Base-by-base conservation (phyloP, 2,329 filamentous ascomycete species). In the Tympanopsis confertula region DNA sequence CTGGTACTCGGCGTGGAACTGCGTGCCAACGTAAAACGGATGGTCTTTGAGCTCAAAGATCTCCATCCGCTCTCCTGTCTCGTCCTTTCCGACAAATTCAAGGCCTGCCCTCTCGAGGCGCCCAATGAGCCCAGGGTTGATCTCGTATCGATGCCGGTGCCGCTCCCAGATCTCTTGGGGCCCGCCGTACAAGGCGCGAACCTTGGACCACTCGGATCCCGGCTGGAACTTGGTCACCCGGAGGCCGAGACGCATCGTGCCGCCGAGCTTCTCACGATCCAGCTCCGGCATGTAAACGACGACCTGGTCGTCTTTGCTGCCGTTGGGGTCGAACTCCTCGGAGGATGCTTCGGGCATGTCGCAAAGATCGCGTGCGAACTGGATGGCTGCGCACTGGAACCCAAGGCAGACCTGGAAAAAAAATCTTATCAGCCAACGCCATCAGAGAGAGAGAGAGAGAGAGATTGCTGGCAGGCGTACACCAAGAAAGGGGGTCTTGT, bases 251-350 rank as follows among this genome's bases (percentile, higher is more conserved):
- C 86, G 74, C 87, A 94, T 94, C 1, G 85, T 93, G 15, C 83
- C 87, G 38, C 87, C 86, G 58, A 88, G 70, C 44, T 81, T 79
- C 48, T n/a, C n/a, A n/a, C n/a, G n/a, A n/a, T n/a, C n/a, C n/a
- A n/a, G n/a, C 50, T 95, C 89, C 2, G 89, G 89, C 89, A 96
- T 98, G 62, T 83, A 89, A 47, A 96, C 74, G 47, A 98, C 77
- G 19, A 85, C 74, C 19, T 74, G 76, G 52, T 86, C 68, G 35
- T 76, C 63, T n/a, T n/a, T n/a, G n/a, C n/a, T n/a, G n/a, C 78
- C 71, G 3, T 64, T 52, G 18, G 68, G 55, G 35, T 65, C 48
- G 20, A 78, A 65, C 50, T 79, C 74, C 47, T 76, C 73, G 5
- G 67, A 72, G 3, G 63, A 67, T 19, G 72, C 74, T 7, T 63